Evolutionary conservation across 495 filamentous ascomycete species (phyloP), one percentile per base, ranked within the genome.

Genomic region (Hypomontagnella submonticulosa): DNA sequence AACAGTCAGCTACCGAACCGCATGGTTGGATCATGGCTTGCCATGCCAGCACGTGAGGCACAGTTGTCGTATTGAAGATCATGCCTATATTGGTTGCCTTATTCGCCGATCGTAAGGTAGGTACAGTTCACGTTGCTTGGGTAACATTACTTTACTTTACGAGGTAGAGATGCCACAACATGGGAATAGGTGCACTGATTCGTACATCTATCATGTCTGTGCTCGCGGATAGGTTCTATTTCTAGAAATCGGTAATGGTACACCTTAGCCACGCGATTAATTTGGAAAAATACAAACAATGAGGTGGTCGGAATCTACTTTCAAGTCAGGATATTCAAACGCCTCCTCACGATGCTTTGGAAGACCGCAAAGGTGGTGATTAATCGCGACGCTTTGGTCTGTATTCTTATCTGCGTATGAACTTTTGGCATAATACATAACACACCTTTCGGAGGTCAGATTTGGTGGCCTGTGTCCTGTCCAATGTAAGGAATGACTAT

Each of bases 11-110:
- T 58, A 48, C 41, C 16, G 49, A 54, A 23, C 49, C 49, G 33
- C 33, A 30, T 61, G 56, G 43, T 66, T 59, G 55, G 62, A 50
- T 54, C 23, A 49, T 38, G 55, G 49, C 36, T 59, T 59, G 62
- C 62, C 62, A 53, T 57, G 47, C 27, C 48, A 66, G 20, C 48
- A 61, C 23, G 23, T 27, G 23, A 27, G 23, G 54, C 62, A 42
- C 12, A 19, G 48, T 30, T 33, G 18, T 37, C 30, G 41, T 16
- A 50, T 60, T 50, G 56, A 66, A 55, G 50, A 61, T 66, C 63
- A 36, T 56, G 23, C 56, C 56, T 34, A 32, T 12, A n/a, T 52
- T 40, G 51, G 51, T 46, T 51, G 38, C 40, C 6, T 23, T 33
- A 34, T 44, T 54, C 19, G 40, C 36, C 49, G 20, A 54, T 56